Evolutionary conservation across 257 asterid genomes (phyloP).

Genomic region (Nicotiana sylvestris): DNA sequence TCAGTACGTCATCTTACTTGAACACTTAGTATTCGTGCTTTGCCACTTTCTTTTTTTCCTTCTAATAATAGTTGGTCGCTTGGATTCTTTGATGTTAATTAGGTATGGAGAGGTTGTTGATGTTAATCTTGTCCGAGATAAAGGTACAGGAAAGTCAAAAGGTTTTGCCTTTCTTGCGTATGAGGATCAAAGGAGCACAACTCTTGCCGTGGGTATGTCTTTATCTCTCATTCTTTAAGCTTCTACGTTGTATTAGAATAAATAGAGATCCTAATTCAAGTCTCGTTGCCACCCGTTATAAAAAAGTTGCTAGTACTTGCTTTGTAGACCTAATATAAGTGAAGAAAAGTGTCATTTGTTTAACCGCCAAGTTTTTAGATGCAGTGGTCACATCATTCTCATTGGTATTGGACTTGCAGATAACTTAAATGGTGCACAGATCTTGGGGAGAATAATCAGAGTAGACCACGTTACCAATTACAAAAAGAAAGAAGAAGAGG

Average conservation of each 20-base stretch:
- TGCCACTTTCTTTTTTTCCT: not conserved
- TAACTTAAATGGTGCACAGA: conserved; percentile 79
- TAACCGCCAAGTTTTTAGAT: not conserved
- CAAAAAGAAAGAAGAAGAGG: conserved; percentile 91
- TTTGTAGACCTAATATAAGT: not conserved
- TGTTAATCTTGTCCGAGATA: conserved; percentile 80
- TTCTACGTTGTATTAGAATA: not conserved
- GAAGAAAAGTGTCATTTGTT: not conserved
- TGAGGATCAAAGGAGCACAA: conserved; percentile 97
- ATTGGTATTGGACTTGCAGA: conserved; percentile 34
- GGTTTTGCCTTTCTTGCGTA: conserved; percentile 93
- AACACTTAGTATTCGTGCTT: not conserved
- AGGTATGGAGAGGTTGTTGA: conserved; percentile 96
- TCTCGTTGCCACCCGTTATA: too few species aligned
- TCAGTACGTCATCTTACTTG: conserved; percentile 43
- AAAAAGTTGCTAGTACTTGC: not conserved
- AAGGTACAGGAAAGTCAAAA: conserved; percentile 89
- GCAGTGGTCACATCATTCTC: too few species aligned
- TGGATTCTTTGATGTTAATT: conserved; percentile 11
- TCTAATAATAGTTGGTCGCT: not conserved
- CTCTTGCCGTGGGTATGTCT: conserved; percentile 80
- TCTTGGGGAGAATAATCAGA: conserved; percentile 72
- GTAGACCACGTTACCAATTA: conserved; percentile 84
- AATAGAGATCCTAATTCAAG: too few species aligned
- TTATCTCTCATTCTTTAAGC: conserved; percentile 2